Conservation (phyloP, 2,329 filamentous ascomycete genomes). For the Talaromyces sp. region DNA sequence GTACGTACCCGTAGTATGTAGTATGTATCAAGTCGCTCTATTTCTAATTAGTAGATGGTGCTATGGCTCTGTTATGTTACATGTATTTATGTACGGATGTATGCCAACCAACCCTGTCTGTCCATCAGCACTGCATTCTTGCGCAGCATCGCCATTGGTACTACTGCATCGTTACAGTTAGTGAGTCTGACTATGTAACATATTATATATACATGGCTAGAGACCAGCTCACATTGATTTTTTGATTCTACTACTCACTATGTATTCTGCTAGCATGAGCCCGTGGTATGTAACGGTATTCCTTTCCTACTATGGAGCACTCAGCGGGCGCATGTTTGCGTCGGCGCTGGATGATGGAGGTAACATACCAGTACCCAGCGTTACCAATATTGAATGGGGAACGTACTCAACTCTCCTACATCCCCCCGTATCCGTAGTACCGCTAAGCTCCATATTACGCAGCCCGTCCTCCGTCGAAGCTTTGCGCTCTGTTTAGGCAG, state of each 20-base stretch:
- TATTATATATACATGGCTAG: neutral
- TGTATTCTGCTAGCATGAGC: neutral
- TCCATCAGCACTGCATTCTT: neutral
- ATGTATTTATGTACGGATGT: neutral
- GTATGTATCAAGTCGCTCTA: neutral
- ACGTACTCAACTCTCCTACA: neutral
- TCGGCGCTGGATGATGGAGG: neutral
- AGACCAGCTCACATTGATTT: neutral
- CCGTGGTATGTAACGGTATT: neutral
- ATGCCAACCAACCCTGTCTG: neutral
- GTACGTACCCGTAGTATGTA: neutral
- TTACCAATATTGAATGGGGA: neutral
- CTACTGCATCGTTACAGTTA: too few relatives aligned
- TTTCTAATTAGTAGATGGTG: neutral
- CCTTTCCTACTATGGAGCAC: neutral
- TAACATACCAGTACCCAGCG: conserved; percentile 3
- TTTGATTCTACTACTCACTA: neutral
- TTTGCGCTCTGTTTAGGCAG: neutral
- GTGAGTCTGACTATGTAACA: neutral
- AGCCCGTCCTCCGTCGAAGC: neutral
- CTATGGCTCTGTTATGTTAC: neutral
- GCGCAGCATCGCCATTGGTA: neutral
- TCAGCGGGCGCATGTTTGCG: neutral
- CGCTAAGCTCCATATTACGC: neutral
- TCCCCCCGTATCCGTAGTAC: neutral